Conservation (phyloP, 2,329 filamentous ascomycete genomes). For the Ophiostoma australiae region DNA sequence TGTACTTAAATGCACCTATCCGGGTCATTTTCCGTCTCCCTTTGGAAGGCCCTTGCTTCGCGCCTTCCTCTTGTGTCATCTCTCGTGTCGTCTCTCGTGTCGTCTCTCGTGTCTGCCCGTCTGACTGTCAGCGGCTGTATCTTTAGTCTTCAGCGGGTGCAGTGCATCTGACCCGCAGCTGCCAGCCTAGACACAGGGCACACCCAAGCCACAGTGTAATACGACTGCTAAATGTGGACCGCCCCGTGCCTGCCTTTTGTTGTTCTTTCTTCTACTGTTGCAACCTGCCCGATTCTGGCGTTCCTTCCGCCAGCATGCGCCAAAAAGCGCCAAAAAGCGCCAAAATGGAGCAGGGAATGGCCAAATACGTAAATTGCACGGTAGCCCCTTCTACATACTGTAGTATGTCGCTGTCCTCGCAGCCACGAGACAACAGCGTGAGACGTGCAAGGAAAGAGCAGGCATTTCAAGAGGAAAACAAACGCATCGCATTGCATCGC, state of each 20-base stretch:
- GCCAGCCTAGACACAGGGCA: not conserved
- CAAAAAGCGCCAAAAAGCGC: not conserved
- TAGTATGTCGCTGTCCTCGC: not conserved
- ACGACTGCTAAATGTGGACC: not conserved
- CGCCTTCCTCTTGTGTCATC: not conserved
- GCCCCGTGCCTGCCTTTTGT: not conserved
- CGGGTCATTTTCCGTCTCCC: not conserved
- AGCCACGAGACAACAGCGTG: not conserved
- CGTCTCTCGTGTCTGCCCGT: not conserved
- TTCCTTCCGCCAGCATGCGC: conserved; percentile 10
- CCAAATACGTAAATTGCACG: not conserved
- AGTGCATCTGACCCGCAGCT: conserved; percentile 4
- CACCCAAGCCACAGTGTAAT: not conserved
- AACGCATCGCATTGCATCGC: not conserved
- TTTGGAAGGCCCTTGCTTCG: not conserved
- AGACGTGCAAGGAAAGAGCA: not conserved
- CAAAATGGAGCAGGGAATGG: not conserved
- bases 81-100: not conserved
- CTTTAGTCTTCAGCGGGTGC: not conserved
- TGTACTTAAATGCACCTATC: not conserved
- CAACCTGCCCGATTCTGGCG: conserved; percentile 2
- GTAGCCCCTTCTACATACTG: not conserved
- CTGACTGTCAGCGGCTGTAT: not conserved
- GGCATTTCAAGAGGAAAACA: not conserved
- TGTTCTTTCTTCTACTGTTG: not conserved